Evolutionary conservation across 768 basidiomycete species (phyloP).

Genomic region (Leccinum imitatum): DNA sequence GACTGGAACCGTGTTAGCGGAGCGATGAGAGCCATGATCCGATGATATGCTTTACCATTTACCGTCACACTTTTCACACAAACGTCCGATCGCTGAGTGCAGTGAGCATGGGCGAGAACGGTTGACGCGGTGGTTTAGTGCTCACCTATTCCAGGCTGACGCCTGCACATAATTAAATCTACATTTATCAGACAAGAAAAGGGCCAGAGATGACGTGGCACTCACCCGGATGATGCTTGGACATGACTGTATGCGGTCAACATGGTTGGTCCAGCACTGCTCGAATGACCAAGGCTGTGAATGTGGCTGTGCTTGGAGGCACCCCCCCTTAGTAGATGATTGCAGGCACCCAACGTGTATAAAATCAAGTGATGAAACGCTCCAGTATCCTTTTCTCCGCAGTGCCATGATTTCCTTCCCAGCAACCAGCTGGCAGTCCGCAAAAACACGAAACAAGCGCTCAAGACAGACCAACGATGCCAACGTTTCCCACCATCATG

Average conservation of each 20-base stretch:
- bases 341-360: constrained; percentile 2
- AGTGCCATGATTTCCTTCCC: constrained; percentile 35
- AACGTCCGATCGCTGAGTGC: constrained; percentile 83
- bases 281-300: constrained; percentile 11
- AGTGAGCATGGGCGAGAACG: constrained; percentile 1
- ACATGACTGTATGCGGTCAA: constrained; percentile 50
- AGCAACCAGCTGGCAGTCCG: constrained; percentile 28
- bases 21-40: not conserved
- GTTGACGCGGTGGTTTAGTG: not conserved
- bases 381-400: not conserved
- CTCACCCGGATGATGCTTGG: constrained; percentile 86
- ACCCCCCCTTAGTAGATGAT: not conserved
- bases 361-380: constrained; percentile 11
- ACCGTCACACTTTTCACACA: constrained; percentile 99
- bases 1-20: constrained; percentile 48
- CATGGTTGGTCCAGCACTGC: too few species aligned
- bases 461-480: constrained; percentile 1
- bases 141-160: constrained; percentile 95
- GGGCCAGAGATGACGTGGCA: not conserved
- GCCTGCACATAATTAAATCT: constrained; percentile 99
- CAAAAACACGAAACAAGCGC: constrained; percentile 21
- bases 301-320: constrained; percentile 17
- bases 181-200: not conserved
- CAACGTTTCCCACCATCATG: constrained; percentile 8
- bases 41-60: constrained; percentile 73